These are phyloP conservation scores for Plasmopara muralis DNA, from an alignment of 352 stramenopile genomes.

Conservation along the genomic window DNA sequence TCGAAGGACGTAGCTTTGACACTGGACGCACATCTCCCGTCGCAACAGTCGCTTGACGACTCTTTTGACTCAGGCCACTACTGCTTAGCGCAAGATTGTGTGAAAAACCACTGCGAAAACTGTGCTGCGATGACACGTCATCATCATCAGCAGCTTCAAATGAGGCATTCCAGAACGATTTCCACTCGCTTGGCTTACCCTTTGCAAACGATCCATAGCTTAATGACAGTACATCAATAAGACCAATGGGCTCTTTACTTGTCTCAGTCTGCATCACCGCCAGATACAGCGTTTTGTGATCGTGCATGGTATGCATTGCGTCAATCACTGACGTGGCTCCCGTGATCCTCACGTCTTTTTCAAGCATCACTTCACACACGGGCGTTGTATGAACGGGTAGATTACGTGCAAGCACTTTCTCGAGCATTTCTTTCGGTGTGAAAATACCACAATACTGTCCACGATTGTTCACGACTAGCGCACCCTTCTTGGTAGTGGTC, in stretches of 20 bases:
- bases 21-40: slow-evolving; percentile 88
- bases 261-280: slow-evolving; percentile 70
- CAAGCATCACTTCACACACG: slow-evolving; percentile 89
- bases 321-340: slow-evolving; percentile 69
- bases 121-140: slow-evolving; percentile 74
- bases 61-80: slow-evolving; percentile 31
- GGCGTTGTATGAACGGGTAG: slow-evolving; percentile 88
- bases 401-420: slow-evolving; percentile 90
- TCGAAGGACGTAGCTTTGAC: slow-evolving; percentile 78
- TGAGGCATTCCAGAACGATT: slow-evolving; percentile 87
- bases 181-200: slow-evolving; percentile 80
- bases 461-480: slow-evolving; percentile 91
- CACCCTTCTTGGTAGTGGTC: slow-evolving; percentile 91
- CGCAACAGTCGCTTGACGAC: slow-evolving; percentile 40
- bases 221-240: slow-evolving; percentile 84
- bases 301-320: slow-evolving; percentile 85
- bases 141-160: slow-evolving; percentile 73
- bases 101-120: slow-evolving; percentile 74
- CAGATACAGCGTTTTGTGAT: slow-evolving; percentile 83
- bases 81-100: slow-evolving; percentile 35
- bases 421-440: slow-evolving; percentile 97
- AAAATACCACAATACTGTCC: slow-evolving; percentile 94
- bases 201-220: slow-evolving; percentile 87
- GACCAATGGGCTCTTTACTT: slow-evolving; percentile 56
- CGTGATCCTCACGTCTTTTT: slow-evolving; percentile 68